Evolutionary conservation across 2,329 filamentous ascomycete genomes (phyloP), one percentile per base, ranked within the genome.

Genomic region (Thermoascus crustaceus): DNA sequence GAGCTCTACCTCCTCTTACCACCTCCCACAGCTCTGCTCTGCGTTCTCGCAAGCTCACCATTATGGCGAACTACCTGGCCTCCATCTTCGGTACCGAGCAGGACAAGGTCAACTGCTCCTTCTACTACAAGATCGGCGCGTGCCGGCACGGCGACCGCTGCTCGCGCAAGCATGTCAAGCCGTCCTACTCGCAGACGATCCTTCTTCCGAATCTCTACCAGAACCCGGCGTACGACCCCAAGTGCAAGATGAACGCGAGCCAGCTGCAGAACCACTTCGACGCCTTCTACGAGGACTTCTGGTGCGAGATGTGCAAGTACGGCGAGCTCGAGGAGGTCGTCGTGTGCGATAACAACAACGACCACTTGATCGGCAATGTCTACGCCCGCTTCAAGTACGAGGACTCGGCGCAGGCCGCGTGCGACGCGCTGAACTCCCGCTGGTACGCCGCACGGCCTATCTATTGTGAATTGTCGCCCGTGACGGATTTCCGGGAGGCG

Each of bases 381-480:
- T 98, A 98, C 71, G 91, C 91, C 34, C 86, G 91, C 50, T 98
- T 96, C 82, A 98, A 98, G 69, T 98, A 96, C 75, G 91, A 98
- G 74, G 91, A 98, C 64, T 82, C 81, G 36, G 88, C 91, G 34
- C 88, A 96, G 63, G 77, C 79, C 46, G 91, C 91, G 42, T 95
- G 89, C 73, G 91, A 96, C 66, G 82, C 82, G 42, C 77, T 96
- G 51, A 98, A 96, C 66, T 80, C 76, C 39, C 81, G 91, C 54
- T 98, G 91, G 91, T 98, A 98, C 68, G 89, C 91, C 42, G 91
- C 85, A 13, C 76, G 91, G 35, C 91, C 91, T 45, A 94, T 98
- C 64, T 98, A 98, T 72, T 95, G 89, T 77, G 91, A 98, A 67
- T 71, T 98, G 38, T 88, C 81, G 35, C 91, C 91, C 50, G 91